These are phyloP conservation scores for Penicillium diatomitis DNA, from an alignment of 495 filamentous ascomycete species.

Conservation along the genomic window DNA sequence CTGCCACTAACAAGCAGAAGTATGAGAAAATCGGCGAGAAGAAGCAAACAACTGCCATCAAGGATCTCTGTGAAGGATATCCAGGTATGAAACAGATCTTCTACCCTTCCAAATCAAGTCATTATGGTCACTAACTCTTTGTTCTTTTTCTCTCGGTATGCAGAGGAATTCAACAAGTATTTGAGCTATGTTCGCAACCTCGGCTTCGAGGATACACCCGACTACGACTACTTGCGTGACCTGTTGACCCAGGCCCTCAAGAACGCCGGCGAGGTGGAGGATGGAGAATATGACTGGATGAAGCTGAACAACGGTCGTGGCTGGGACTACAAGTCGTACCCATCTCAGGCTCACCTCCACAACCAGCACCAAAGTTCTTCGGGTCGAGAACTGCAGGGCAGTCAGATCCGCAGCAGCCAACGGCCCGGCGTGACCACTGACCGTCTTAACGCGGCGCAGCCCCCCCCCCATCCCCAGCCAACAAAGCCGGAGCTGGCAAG, in stretches of 20 bases:
- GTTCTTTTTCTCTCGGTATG: not conserved
- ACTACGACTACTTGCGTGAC: conserved; percentile 96
- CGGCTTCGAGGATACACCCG: conserved; percentile 95
- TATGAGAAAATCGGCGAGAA: conserved; percentile 99
- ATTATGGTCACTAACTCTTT: conserved; percentile 1
- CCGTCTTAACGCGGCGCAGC: conserved; percentile 96
- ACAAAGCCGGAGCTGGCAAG: conserved; percentile 68
- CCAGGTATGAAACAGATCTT: conserved; percentile 45
- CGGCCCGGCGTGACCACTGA: conserved; percentile 62
- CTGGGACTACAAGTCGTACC: conserved; percentile 88
- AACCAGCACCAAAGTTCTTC: conserved; percentile 69
- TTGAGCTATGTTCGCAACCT: conserved; percentile 94
- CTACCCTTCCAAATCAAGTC: too few relatives aligned
- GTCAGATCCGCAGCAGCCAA: conserved; percentile 50
- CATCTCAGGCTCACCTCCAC: conserved; percentile 66
- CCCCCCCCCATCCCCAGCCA: conserved; percentile 76
- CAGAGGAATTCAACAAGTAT: conserved; percentile 95
- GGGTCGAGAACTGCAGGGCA: conserved; percentile 64
- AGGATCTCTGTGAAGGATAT: conserved; percentile 93
- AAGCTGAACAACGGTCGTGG: conserved; percentile 93
- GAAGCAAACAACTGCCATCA: conserved; percentile 96
- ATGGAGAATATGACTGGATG: conserved; percentile 99
- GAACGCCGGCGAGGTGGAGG: conserved; percentile 87
- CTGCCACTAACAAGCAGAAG: conserved; percentile 99
- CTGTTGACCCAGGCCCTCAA: conserved; percentile 96